Conservation (phyloP, 192 early-diverging fungal genomes). For the Entrophospora sp. region DNA sequence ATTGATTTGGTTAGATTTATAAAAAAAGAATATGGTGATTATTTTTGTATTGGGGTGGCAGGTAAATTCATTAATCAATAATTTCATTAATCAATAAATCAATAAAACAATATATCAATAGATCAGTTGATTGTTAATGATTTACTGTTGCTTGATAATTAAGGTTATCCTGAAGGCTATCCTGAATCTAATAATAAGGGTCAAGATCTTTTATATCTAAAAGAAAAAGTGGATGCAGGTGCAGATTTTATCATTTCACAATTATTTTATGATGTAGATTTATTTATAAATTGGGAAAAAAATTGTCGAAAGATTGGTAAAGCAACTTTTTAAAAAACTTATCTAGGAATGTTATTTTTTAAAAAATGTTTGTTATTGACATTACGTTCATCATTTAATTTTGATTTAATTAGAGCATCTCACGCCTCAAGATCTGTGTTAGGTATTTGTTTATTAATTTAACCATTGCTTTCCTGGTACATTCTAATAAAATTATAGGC, state of each 20-base stretch:
- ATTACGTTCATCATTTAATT: no score
- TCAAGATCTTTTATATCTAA: slow-evolving; percentile 69
- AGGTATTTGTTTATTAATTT: no score
- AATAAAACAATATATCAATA: no score
- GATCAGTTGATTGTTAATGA: no score
- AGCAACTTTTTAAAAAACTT: no score
- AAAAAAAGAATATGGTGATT: slow-evolving; percentile 72
- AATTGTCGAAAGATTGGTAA: slow-evolving; percentile 63
- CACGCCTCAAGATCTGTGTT: no score
- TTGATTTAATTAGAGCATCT: no score
- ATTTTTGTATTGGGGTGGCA: slow-evolving; percentile 95
- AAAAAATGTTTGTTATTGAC: no score
- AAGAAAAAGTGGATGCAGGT: slow-evolving; percentile 83
- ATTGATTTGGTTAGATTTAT: slow-evolving; percentile 87
- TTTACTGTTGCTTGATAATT: neutral
- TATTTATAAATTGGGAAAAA: slow-evolving; percentile 75
- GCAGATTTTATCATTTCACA: slow-evolving; percentile 96
- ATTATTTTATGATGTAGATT: slow-evolving; percentile 78
- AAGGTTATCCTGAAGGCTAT: slow-evolving; percentile 85
- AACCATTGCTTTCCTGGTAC: no score
- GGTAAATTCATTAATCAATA: slow-evolving; percentile 29
- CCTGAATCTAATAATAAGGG: slow-evolving; percentile 62
- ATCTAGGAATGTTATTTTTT: no score
- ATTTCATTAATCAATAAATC: neutral
- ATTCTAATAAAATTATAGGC: no score